Evolutionary conservation across 1,284 basidiomycete genomes (phyloP).

Genomic region (Rhodotorula sp.): DNA sequence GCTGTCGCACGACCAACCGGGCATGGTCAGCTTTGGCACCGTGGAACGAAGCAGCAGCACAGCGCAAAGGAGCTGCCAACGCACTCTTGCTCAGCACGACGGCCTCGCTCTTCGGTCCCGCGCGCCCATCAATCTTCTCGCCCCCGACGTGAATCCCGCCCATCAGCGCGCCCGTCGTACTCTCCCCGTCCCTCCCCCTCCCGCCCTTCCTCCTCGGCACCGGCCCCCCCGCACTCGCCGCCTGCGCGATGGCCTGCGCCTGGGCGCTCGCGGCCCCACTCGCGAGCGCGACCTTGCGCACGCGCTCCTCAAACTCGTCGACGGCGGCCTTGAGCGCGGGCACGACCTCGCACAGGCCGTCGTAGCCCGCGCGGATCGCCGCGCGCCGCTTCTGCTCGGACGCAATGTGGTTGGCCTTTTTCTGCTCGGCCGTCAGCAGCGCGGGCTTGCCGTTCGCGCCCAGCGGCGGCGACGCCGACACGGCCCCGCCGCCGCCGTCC

Average conservation of each 20-base stretch:
- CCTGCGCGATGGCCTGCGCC: slow-evolving; percentile 60
- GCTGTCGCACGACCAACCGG: slow-evolving; percentile 55
- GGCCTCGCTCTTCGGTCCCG: slow-evolving; percentile 80
- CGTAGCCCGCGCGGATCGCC: slow-evolving; percentile 84
- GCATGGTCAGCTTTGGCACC: slow-evolving; percentile 14
- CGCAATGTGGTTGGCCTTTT: slow-evolving; percentile 89
- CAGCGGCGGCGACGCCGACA: not conserved
- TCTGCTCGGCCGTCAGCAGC: slow-evolving; percentile 77
- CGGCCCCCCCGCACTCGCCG: slow-evolving; percentile 55
- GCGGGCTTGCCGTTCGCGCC: slow-evolving; percentile 30
- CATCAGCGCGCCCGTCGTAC: slow-evolving; percentile 38
- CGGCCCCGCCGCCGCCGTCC: not conserved
- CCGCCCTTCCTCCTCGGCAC: slow-evolving; percentile 2
- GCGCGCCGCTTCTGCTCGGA: slow-evolving; percentile 87
- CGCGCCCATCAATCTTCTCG: slow-evolving; percentile 72
- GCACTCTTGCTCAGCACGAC: slow-evolving; percentile 78
- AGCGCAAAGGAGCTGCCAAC: slow-evolving; percentile 45
- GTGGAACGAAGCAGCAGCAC: slow-evolving; percentile 18
- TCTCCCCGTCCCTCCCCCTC: slow-evolving; percentile 8
- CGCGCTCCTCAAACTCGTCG: slow-evolving; percentile 44
- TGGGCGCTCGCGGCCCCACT: not conserved
- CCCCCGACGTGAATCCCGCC: slow-evolving; percentile 53
- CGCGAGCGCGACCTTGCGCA: slow-evolving; percentile 59
- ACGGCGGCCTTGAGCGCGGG: slow-evolving; percentile 77
- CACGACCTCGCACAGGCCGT: slow-evolving; percentile 74